phyloP scores from a whole-genome alignment of 2,329 filamentous ascomycete genomes.

The Colletotrichum tofieldiae region DNA sequence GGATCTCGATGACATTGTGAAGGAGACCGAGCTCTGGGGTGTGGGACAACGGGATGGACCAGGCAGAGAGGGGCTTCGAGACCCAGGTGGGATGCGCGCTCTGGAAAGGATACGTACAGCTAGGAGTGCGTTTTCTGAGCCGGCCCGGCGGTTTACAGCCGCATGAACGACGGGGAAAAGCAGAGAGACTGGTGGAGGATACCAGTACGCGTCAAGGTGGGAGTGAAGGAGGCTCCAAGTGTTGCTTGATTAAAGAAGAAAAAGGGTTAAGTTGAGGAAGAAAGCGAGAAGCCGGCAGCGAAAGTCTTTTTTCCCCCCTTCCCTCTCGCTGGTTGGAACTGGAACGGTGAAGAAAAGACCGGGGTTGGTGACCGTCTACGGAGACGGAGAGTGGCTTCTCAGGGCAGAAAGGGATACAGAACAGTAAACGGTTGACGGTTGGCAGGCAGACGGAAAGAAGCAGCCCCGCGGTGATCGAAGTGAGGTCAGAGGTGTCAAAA shows the following conservation, averaged over 20 bases:
- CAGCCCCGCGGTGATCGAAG: constrained; percentile 43
- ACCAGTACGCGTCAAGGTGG: background rate
- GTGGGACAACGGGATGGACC: constrained; percentile 44
- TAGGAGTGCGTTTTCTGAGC: constrained; percentile 28
- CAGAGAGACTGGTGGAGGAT: constrained; percentile 7
- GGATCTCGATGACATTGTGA: constrained; percentile 45
- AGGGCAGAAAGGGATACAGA: constrained; percentile 1
- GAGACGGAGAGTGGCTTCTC: constrained; percentile 19
- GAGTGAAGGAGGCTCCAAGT: constrained; percentile 18
- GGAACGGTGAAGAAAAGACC: constrained; percentile 39
- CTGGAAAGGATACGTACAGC: constrained; percentile 41
- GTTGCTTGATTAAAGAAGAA: constrained; percentile 32
- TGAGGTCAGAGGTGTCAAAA: constrained; percentile 43
- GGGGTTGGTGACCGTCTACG: constrained; percentile 18
- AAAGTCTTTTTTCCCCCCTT: constrained; percentile 36
- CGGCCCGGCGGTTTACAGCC: constrained; percentile 29
- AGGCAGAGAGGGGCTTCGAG: constrained; percentile 41
- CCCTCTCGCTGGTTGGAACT: constrained; percentile 21
- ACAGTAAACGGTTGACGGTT: constrained; percentile 17
- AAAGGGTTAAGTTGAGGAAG: constrained; percentile 22
- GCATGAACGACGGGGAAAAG: constrained; percentile 36
- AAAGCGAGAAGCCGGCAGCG: constrained; percentile 30
- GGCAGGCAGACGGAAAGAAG: background rate
- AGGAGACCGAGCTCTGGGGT: constrained; percentile 44
- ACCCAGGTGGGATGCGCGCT: constrained; percentile 38